Percentiles rank a stretch among this genome's conserved stretches.
Evolutionary conservation across 768 basidiomycete species (phyloP).

Genomic region (Tylopilus rubrobrunneus): DNA sequence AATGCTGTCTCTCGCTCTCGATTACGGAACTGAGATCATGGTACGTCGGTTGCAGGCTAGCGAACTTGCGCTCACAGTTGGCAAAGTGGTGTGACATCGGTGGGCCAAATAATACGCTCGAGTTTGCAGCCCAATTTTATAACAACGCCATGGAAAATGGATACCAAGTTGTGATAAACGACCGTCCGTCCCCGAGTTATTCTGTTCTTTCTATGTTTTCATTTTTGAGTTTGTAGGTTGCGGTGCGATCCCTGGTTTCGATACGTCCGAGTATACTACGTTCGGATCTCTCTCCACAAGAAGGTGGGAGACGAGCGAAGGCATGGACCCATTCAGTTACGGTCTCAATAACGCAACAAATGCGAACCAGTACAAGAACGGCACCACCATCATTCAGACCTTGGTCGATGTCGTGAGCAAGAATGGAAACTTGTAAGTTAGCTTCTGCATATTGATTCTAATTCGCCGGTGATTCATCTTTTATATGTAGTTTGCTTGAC

Average conservation of each 20-base stretch:
- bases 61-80: too few species aligned
- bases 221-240: constrained; percentile 39
- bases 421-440: constrained; percentile 55
- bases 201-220: background rate
- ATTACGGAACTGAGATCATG: too few species aligned
- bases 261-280: constrained; percentile 50
- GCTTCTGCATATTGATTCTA: too few species aligned
- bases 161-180: constrained; percentile 44
- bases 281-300: constrained; percentile 18
- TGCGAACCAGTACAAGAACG: constrained; percentile 36
- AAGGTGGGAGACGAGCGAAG: constrained; percentile 57
- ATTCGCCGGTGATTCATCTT: too few species aligned
- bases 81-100: too few species aligned
- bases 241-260: constrained; percentile 47
- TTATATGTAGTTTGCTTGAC: constrained; percentile 38
- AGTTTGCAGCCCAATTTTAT: too few species aligned
- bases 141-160: too few species aligned
- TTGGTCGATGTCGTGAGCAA: constrained; percentile 50
- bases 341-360: constrained; percentile 44
- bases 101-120: too few species aligned
- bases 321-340: constrained; percentile 53
- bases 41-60: too few species aligned
- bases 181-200: too few species aligned
- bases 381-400: constrained; percentile 38
- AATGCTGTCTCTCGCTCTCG: too few species aligned